These are phyloP conservation scores for Rhynchospora breviuscula DNA, from an alignment of 176 grass and related monocot genomes.

Conservation along the genomic window DNA sequence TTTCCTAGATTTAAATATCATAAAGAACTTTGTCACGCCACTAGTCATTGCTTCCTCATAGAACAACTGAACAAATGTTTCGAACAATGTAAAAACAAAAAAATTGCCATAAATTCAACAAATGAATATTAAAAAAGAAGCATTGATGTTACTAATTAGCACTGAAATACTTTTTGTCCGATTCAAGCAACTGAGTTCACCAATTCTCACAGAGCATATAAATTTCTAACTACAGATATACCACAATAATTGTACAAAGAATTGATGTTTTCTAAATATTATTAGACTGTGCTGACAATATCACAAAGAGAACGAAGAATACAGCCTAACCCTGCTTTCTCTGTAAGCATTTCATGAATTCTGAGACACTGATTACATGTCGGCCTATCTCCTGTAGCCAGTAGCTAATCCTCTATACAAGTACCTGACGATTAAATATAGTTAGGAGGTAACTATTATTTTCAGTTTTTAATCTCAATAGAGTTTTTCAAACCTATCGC, in stretches of 20 bases:
- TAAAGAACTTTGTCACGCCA: not conserved
- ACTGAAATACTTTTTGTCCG: not conserved
- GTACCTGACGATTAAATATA: constrained; percentile 41
- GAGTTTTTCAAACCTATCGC: not conserved
- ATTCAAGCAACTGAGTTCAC: not conserved
- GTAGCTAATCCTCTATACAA: constrained; percentile 93
- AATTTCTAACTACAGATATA: not conserved
- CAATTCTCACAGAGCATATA: not conserved
- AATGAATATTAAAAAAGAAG: too few species aligned
- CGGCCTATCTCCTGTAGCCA: constrained; percentile 73
- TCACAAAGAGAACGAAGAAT: constrained; percentile 68
- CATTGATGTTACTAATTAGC: not conserved
- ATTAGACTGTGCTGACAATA: constrained; percentile 66
- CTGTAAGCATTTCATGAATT: constrained; percentile 93
- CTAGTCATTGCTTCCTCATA: not conserved
- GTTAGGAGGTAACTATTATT: not conserved
- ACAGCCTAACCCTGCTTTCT: constrained; percentile 82
- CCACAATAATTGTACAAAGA: not conserved
- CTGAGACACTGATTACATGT: constrained; percentile 91
- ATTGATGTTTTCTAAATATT: not conserved
- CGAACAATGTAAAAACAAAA: not conserved
- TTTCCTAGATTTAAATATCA: not conserved
- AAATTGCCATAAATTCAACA: too few species aligned
- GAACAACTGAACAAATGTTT: not conserved
- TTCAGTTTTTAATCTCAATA: constrained; percentile 2